Evolutionary conservation across 2,329 filamentous ascomycete species (phyloP), one percentile per base, ranked within the genome.

Genomic region (Raffaelea arxii): DNA sequence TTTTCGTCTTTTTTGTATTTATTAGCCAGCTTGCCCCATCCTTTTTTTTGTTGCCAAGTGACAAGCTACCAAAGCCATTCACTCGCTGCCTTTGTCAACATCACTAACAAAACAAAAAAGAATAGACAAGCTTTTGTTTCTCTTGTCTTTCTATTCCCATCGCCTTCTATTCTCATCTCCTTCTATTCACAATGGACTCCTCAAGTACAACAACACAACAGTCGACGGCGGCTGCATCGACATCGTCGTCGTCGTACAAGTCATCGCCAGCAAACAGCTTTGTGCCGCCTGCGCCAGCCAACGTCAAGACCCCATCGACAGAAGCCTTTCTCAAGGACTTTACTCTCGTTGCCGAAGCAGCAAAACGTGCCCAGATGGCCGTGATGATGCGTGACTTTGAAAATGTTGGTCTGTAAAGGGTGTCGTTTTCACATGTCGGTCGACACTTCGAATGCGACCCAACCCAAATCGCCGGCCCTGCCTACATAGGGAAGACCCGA

Each of bases 331-430:
- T 94, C 50, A 80, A 82, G 57, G 84, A 94, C 64, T 86, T 91
- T 59, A 91, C 78, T 49, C 77, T 96, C 25, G 77, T 96, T 37
- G 90, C 90, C 30, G 91, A 97, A 70, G 91, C 91, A 2, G 91
- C 89, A 38, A 95, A 94, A 67, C 75, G 90, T 37, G 91, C 91
- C 10, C 88, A 96, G 65, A 86, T 96, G 73, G 87, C 87, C 37
- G 81, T 89, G 58, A 71, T 96, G 62, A 85, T 90, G 73, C 77
- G 90, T 51, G 91, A 96, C 64, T 75, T 97, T 59, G 88, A 87
- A 58, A 78, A 80, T 53, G 75, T 85, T 58, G 78, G 77, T 45
- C 65, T 88, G 41, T 77, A 32, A 42, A 21, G 21, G 5, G 36
- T 21, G 38, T n/a, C n/a, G n/a, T 14, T 30, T 19, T 32, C n/a